A percentile compares a stretch with the other conserved stretches of the same genome.
Evolutionary conservation across 345 rosid species (phyloP).

Genomic region (Salix koriyanagi): DNA sequence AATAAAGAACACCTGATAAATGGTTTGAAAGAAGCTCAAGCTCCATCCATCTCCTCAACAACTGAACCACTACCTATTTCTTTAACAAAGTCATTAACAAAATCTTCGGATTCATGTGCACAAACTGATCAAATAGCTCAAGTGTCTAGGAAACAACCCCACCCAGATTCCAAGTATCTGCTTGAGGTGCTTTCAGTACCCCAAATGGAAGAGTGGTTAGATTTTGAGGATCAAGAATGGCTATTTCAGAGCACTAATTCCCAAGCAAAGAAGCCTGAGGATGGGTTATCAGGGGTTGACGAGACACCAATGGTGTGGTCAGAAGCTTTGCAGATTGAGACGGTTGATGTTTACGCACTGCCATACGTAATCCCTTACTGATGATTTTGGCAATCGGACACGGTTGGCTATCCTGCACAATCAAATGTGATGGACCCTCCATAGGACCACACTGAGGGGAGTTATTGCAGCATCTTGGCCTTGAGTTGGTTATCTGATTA

Average conservation of each 20-base stretch:
- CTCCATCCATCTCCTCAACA: background rate
- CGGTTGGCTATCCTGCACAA: constrained; percentile 2
- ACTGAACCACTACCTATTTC: background rate
- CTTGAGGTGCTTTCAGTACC: constrained; percentile 54
- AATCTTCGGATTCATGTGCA: constrained; percentile 21
- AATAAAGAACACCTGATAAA: constrained; percentile 6
- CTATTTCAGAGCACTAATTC: constrained; percentile 31
- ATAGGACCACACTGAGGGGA: background rate
- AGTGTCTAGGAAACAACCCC: constrained; percentile 49
- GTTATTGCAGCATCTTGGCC: constrained; percentile 12
- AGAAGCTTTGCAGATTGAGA: constrained; percentile 51
- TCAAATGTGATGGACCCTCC: background rate
- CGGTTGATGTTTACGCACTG: constrained; percentile 58
- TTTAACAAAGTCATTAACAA: constrained; percentile 15
- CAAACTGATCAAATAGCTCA: constrained; percentile 36
- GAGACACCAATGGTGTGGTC: constrained; percentile 56
- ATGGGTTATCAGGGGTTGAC: constrained; percentile 25
- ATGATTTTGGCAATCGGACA: constrained; percentile 15
- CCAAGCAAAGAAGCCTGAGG: constrained; percentile 31
- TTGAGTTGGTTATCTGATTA: constrained; percentile 5
- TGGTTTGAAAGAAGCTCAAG: constrained; percentile 1
- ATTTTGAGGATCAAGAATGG: constrained; percentile 61
- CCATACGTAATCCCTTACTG: constrained; percentile 79
- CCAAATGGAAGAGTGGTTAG: constrained; percentile 44
- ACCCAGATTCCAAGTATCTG: constrained; percentile 63